Evolutionary conservation across 352 stramenopile genomes (phyloP).

Genomic region (Globisporangium irregulare): DNA sequence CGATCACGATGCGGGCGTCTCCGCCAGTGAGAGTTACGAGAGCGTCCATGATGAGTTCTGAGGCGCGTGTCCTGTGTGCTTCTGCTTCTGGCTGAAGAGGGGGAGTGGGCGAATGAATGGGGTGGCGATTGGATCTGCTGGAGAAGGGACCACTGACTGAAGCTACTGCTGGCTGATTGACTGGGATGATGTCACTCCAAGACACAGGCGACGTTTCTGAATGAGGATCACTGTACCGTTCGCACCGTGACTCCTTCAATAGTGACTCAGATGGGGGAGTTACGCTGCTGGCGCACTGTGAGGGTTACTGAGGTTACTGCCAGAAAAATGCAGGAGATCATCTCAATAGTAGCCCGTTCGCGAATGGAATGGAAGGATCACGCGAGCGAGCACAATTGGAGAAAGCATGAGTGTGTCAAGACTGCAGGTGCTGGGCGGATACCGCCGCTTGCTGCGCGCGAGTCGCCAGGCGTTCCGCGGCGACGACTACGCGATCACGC

Average conservation of each 20-base stretch:
- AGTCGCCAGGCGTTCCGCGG: constrained; percentile 72
- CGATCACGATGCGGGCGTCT: constrained; percentile 47
- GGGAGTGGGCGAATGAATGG: constrained; percentile 4
- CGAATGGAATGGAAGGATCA: constrained; percentile 11
- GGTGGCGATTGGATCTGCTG: neutral
- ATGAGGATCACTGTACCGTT: neutral
- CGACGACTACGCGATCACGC: constrained; percentile 56
- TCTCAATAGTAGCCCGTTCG: neutral
- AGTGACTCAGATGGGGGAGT: neutral
- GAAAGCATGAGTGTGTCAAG: constrained; percentile 45
- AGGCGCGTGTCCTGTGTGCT: neutral
- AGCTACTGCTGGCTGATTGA: neutral
- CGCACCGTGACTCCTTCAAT: neutral
- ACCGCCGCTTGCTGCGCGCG: constrained; percentile 70
- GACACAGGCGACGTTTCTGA: constrained; percentile 9
- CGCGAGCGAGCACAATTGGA: neutral
- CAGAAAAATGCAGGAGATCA: neutral
- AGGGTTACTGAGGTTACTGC: neutral
- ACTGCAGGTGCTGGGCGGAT: constrained; percentile 66
- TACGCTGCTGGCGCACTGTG: neutral
- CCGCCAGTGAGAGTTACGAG: constrained; percentile 35
- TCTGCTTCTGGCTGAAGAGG: neutral
- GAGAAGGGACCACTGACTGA: neutral
- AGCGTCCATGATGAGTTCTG: constrained; percentile 35
- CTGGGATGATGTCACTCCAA: constrained; percentile 12